These are phyloP conservation scores for Colletotrichum cereale DNA, from an alignment of 2,329 filamentous ascomycete species.

Conservation along the genomic window DNA sequence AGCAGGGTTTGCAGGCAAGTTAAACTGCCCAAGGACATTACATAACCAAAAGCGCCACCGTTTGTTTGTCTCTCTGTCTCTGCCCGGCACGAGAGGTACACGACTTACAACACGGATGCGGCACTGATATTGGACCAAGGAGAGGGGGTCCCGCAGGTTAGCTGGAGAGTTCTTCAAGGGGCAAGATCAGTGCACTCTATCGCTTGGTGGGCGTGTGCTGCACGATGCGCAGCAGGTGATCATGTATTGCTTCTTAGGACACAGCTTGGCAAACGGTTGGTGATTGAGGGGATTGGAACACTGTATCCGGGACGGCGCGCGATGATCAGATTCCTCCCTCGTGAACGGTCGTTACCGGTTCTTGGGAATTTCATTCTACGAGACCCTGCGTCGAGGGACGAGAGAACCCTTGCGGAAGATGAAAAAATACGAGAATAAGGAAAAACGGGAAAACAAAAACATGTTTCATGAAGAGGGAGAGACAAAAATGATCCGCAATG, in stretches of 20 bases:
- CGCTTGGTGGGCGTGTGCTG: neutral
- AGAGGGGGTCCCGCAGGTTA: conserved; percentile 26
- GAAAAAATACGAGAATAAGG: too few relatives aligned
- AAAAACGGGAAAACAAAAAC: neutral
- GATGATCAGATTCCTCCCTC: neutral
- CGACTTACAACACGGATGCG: neutral
- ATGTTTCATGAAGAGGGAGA: neutral
- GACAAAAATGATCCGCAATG: neutral
- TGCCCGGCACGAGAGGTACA: neutral
- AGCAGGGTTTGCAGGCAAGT: neutral
- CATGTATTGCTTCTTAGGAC: conserved; percentile 23
- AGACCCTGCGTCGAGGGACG: conserved; percentile 9
- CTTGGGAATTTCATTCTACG: conserved; percentile 9
- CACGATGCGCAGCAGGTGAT: conserved; percentile 1
- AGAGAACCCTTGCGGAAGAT: neutral
- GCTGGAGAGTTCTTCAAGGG: conserved; percentile 14
- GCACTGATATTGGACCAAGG: neutral
- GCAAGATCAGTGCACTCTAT: neutral
- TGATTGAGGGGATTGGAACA: conserved; percentile 20
- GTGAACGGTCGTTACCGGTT: neutral
- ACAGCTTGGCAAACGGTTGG: conserved; percentile 35
- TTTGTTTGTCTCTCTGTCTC: neutral
- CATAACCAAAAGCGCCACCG: too few relatives aligned
- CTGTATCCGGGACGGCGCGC: neutral
- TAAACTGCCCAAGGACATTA: neutral